Evolutionary conservation across 495 filamentous ascomycete species (phyloP), one percentile per base, ranked within the genome.

Genomic region (Tetracladium marchalianum): DNA sequence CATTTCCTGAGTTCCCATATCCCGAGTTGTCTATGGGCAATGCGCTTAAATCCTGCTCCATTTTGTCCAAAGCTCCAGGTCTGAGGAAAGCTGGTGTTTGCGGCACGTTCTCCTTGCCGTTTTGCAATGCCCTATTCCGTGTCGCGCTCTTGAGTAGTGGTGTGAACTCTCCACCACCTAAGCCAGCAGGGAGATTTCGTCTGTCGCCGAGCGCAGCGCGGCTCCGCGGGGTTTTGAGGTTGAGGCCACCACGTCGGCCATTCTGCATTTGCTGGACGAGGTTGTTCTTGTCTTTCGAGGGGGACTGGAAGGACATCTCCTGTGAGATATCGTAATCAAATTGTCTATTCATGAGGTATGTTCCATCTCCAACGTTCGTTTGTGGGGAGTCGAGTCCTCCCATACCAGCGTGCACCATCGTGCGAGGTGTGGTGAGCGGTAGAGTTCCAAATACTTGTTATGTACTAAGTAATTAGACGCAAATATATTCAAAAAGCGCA

Each of bases 121-220:
- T 76, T 39, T 75, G 73, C 40, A 83, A 66, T 31, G 80, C 73
- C 51, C 82, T 89, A 55, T 90, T 90, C 44, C 79, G 80, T 13
- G 87, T 86, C 11, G 88, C 89, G 47, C 84, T 94, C 66, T 88
- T 90, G 60, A 98, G 77, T 44, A 98, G 64, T 0, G 92, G 92
- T 2, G 92, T 98, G 59, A 98, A 98, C 51, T 98, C 93, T 39
- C 75, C 77, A 41, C 79, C 81, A 11, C 68, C 75, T 1, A 77
- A 63, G 33, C 73, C 74, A 17, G 68, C 64, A 11, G 76, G 72
- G 19, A 82, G 56, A 74, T 89, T 85, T 53, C 72, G 71, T 51
- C 75, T 73, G 59, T 84, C 77, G 39, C 71, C 77, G 35, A 93
- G 76, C 43, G 84, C 80, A 31, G 79, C 66, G 41, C 71, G 68